Evolutionary conservation across 2,329 filamentous ascomycete genomes (phyloP), one percentile per base, ranked within the genome.

Genomic region (Trichoderma oligosporum): DNA sequence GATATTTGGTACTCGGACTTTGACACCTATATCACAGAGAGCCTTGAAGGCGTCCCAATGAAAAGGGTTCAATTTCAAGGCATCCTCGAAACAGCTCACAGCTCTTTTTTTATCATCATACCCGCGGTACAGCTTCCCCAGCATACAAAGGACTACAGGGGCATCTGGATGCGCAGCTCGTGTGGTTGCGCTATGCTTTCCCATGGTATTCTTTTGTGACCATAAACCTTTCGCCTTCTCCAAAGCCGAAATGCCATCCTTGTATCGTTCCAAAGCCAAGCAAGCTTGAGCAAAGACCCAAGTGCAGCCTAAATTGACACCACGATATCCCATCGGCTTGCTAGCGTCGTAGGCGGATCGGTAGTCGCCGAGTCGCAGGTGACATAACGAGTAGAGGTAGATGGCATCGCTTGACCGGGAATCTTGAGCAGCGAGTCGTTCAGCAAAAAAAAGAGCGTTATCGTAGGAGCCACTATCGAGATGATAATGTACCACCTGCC

Each of bases 11-110:
- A 94, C 85, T 56, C 89, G 85, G 55, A 97, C 81, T 63, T 85
- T 86, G 42, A 91, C 87, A 4, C 90, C 89, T 85, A 83, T 89
- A 68, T 97, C 91, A 69, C 92, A 96, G 7, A 99, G 80, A 14
- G 84, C 87, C 20, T 87, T 85, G 66, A 97, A 97, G 0, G 93
- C 92, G 77, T 99, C 94, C 94, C 94, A 99, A 83, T 96, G 94
- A 72, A 97, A 93, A 1, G 94, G 92, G 67, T 97, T 99, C 55
- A 86, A 72, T 73, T 92, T 95, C 65, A 99, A 76, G 5, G 92
- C 85, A 60, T 95, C 91, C 63, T 96, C 91, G 68, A 94, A 97
- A 70, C 84, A 91, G 63, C 88, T 83, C 14, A 93, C 85, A 7
- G 94, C 92, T 71, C 89, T 91, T 64, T 88, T 88, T 67, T 88